Evolutionary conservation across 1,284 basidiomycete genomes (phyloP).

Genomic region (Ganoderma sinense): DNA sequence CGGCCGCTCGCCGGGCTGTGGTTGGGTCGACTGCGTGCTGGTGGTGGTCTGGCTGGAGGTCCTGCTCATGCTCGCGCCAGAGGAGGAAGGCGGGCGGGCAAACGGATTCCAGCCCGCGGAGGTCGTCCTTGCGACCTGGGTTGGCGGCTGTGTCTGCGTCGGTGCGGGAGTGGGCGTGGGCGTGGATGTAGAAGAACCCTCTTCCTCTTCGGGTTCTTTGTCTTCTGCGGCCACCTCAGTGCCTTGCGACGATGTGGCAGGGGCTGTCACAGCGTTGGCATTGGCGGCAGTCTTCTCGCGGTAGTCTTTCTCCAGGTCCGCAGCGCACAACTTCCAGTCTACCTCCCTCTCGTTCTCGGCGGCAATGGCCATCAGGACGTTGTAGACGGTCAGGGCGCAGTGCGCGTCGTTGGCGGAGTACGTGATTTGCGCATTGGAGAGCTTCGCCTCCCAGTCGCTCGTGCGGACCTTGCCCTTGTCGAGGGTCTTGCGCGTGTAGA

Average conservation of each 20-base stretch:
- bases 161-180: not conserved
- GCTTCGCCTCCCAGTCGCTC: constrained; percentile 62
- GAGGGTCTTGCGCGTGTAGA: constrained; percentile 56
- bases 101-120: constrained; percentile 1
- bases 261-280: not conserved
- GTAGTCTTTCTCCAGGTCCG: constrained; percentile 34
- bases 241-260: not conserved
- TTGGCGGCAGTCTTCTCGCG: constrained; percentile 10
- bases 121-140: not conserved
- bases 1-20: constrained; percentile 20
- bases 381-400: constrained; percentile 57
- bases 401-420: constrained; percentile 67
- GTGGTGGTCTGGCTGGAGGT: not conserved
- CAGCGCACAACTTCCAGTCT: constrained; percentile 39
- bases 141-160: too few species aligned
- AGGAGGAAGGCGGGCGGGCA: not conserved
- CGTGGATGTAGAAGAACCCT: not conserved
- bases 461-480: constrained; percentile 60
- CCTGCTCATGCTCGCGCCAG: not conserved
- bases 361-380: constrained; percentile 49
- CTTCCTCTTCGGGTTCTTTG: not conserved
- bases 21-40: not conserved
- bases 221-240: not conserved
- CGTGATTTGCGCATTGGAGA: constrained; percentile 49
- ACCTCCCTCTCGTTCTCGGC: constrained; percentile 37